phyloP scores from a whole-genome alignment of 2,329 filamentous ascomycete species.

The Colletotrichum noveboracense region DNA sequence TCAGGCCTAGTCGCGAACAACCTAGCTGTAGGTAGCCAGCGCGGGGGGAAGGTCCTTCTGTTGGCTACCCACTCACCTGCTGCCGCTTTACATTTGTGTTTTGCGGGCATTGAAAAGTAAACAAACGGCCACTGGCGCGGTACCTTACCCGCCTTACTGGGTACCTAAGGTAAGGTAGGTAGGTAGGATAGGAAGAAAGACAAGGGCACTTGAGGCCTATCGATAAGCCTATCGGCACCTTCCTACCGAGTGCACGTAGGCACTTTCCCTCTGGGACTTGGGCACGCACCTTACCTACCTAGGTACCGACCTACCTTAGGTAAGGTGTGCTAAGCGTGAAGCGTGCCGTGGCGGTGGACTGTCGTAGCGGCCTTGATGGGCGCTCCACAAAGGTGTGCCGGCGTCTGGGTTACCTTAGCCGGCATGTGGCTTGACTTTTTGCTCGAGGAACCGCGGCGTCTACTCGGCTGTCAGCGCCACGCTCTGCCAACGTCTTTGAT shows the following conservation, averaged over 20 bases:
- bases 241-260: too few species aligned
- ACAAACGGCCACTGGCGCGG: not conserved
- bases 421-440: not conserved
- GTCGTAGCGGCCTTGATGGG: not conserved
- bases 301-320: not conserved
- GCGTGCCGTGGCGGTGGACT: not conserved
- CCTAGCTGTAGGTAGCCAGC: not conserved
- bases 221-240: too few species aligned
- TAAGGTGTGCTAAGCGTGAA: too few species aligned
- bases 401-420: not conserved
- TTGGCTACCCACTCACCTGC: not conserved
- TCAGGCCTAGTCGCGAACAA: not conserved
- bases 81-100: not conserved
- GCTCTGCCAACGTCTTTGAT: conserved; percentile 2
- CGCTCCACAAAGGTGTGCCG: not conserved
- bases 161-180: too few species aligned
- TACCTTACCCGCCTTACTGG: not conserved
- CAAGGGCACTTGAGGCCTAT: too few species aligned
- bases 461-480: not conserved
- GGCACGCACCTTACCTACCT: too few species aligned
- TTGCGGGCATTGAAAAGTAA: not conserved
- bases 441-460: not conserved
- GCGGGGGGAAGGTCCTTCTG: not conserved
- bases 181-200: too few species aligned
- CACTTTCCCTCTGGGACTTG: too few species aligned